Evolutionary conservation across 163 green algal species (phyloP).

Genomic region (Trebouxiophyceae sp.): DNA sequence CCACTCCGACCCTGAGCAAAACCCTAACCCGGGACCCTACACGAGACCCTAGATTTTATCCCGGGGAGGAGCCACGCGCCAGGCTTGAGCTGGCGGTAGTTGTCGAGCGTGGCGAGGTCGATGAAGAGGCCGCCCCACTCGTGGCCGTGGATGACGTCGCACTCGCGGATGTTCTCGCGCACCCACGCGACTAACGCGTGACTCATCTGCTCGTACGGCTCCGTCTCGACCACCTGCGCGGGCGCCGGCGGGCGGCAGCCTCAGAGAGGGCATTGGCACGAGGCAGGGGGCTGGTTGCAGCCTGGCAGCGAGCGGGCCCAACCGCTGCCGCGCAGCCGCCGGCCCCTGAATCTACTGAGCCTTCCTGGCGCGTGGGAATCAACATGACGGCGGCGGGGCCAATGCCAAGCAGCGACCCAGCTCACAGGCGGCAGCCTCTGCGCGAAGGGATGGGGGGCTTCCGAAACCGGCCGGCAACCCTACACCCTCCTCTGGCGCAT

Average conservation of each 20-base stretch:
- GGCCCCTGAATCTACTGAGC: background rate
- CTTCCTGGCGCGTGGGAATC: background rate
- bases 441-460: no score
- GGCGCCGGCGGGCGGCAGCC: background rate
- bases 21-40: no score
- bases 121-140: slow-evolving; percentile 14
- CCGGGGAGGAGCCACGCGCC: no score
- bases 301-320: background rate
- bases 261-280: background rate
- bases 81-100: slow-evolving; percentile 5
- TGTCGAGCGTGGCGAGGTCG: slow-evolving; percentile 1
- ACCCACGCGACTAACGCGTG: slow-evolving; percentile 6
- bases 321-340: background rate
- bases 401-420: background rate
- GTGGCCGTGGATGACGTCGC: slow-evolving; percentile 8
- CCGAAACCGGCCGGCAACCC: no score
- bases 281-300: background rate
- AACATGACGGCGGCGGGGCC: background rate
- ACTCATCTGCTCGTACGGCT: slow-evolving; percentile 7
- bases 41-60: no score
- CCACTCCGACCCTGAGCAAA: no score
- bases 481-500: no score
- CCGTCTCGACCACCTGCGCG: slow-evolving; percentile 2
- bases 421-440: no score
- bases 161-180: slow-evolving; percentile 6